Conservation (phyloP, 129 eudicot genomes). For the Flaveria ramosissima region DNA sequence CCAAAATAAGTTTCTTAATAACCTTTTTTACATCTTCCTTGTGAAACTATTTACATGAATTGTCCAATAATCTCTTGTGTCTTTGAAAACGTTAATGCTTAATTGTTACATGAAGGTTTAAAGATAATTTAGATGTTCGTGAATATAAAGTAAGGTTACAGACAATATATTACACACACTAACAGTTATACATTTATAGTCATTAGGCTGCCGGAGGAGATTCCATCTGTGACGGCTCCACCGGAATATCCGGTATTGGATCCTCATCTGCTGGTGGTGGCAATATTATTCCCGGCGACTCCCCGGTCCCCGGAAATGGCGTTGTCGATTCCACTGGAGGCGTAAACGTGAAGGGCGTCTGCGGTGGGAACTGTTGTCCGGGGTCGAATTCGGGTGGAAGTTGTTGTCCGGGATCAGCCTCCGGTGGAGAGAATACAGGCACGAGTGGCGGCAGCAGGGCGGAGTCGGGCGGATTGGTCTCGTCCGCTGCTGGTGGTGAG, state of each 20-base stretch:
- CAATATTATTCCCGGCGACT: conserved; percentile 26
- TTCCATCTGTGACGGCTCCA: background rate
- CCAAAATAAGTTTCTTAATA: too few species aligned
- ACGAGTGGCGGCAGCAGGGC: conserved; percentile 21
- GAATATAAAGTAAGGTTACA: conserved; percentile 2
- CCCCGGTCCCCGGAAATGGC: conserved; percentile 22
- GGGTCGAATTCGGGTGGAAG: background rate
- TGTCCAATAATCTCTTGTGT: too few species aligned
- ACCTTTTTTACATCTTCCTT: too few species aligned
- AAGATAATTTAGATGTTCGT: background rate
- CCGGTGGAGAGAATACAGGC: conserved; percentile 31
- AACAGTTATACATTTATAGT: background rate
- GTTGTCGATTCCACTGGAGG: conserved; percentile 20
- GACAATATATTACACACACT: background rate
- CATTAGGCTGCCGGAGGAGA: conserved; percentile 15
- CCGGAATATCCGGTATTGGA: background rate
- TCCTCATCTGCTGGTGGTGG: conserved; percentile 32
- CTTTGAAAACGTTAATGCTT: background rate
- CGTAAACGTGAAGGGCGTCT: conserved; percentile 15
- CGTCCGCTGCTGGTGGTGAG: conserved; percentile 36
- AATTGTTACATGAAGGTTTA: background rate
- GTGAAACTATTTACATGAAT: too few species aligned
- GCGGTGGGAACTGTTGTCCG: background rate
- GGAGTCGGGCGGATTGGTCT: conserved; percentile 26
- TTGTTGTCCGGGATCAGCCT: background rate